These are phyloP conservation scores for Hyaloperonospora arabidopsidis DNA, from an alignment of 352 stramenopile genomes.

Conservation along the genomic window DNA sequence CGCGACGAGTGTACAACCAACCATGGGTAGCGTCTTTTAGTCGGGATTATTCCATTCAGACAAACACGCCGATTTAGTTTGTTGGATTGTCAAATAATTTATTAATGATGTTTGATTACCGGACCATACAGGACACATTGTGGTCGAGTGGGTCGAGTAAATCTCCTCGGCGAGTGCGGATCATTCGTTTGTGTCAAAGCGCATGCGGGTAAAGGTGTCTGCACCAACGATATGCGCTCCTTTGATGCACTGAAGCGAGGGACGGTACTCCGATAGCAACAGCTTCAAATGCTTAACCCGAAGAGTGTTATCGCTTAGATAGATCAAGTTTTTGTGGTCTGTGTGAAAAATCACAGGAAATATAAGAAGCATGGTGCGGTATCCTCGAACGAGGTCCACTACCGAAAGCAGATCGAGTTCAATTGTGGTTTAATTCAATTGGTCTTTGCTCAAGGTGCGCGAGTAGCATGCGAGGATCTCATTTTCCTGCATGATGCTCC, in stretches of 20 bases:
- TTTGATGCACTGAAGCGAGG: neutral
- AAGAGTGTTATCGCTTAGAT: neutral
- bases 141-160: neutral
- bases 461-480: constrained; percentile 1
- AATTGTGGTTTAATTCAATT: constrained; percentile 7
- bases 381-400: neutral
- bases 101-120: neutral
- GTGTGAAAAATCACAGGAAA: constrained; percentile 1
- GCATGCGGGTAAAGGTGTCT: constrained; percentile 1
- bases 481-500: neutral
- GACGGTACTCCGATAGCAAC: constrained; percentile 1
- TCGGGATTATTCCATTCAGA: neutral
- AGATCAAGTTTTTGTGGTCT: constrained; percentile 6
- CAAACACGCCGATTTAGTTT: neutral
- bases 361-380: constrained; percentile 6
- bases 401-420: constrained; percentile 2
- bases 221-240: neutral
- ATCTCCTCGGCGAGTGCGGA: neutral
- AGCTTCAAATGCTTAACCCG: constrained; percentile 4
- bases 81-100: neutral
- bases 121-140: neutral
- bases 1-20: neutral
- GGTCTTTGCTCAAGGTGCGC: neutral
- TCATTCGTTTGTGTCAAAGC: neutral
- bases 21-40: neutral